Conservation (phyloP, 1,284 basidiomycete genomes). For the Microbotryum violaceum region DNA sequence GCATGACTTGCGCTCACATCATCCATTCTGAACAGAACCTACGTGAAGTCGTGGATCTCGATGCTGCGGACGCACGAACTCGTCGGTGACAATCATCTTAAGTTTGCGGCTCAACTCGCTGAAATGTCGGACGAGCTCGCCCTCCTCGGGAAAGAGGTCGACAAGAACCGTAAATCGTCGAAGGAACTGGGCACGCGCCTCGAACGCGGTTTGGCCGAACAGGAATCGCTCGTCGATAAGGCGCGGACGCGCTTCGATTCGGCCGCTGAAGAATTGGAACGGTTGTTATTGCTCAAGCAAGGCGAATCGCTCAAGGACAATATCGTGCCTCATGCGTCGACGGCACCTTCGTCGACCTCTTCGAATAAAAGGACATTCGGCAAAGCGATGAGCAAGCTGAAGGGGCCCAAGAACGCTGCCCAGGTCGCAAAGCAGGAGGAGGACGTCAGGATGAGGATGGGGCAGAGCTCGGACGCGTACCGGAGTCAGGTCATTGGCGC, state of each 20-base stretch:
- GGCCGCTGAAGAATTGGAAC: slow-evolving; percentile 88
- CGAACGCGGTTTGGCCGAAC: slow-evolving; percentile 79
- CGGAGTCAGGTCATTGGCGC: slow-evolving; percentile 84
- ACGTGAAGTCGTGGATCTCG: slow-evolving; percentile 78
- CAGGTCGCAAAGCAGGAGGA: slow-evolving; percentile 91
- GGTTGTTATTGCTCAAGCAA: slow-evolving; percentile 86
- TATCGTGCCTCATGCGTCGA: slow-evolving; percentile 38
- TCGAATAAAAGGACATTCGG: slow-evolving; percentile 65
- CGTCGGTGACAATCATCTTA: slow-evolving; percentile 77
- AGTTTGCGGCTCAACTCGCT: slow-evolving; percentile 74
- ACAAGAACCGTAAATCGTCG: slow-evolving; percentile 83
- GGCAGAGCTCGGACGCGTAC: slow-evolving; percentile 76
- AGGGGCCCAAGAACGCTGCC: slow-evolving; percentile 78
- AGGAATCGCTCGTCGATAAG: slow-evolving; percentile 82
- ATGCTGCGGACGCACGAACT: slow-evolving; percentile 80
- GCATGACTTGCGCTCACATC: background rate
- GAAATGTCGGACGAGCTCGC: slow-evolving; percentile 95
- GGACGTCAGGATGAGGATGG: slow-evolving; percentile 78
- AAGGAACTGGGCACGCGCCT: slow-evolving; percentile 82
- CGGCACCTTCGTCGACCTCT: slow-evolving; percentile 40
- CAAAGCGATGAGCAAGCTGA: slow-evolving; percentile 83
- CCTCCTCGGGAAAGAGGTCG: slow-evolving; percentile 79
- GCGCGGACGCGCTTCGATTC: slow-evolving; percentile 76
- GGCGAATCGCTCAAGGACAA: slow-evolving; percentile 81
- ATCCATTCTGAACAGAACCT: slow-evolving; percentile 52